Base-by-base conservation (phyloP, 768 basidiomycete genomes). In the Harrya chromipes region DNA sequence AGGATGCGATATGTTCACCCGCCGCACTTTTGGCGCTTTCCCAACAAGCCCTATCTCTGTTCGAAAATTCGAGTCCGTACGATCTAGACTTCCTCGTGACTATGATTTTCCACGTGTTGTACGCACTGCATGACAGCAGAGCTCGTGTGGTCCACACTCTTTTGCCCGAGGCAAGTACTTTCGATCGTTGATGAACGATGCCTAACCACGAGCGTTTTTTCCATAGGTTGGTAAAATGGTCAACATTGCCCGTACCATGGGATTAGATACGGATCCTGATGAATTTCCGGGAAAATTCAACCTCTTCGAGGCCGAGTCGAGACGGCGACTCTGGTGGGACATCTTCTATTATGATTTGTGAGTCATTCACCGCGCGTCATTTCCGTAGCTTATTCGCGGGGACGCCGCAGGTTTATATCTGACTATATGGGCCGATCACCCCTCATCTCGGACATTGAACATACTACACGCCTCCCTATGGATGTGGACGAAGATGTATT, bases 261-360 rank as follows among this genome's bases (percentile, higher is more conserved):
- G 84, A 1, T 73, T 90, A 8, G 75, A 73, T 13, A 66, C 69
- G 24, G 86, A 88, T 55, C 80, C 82, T 0, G 80, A 79, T 52
- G 78, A 78, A 52, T 72, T 72, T 49, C 67, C 73, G 0, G 72
- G 73, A 24, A 75, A 64, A 58, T 79, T 76, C 56, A 72, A 56
- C 38, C 64, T 79, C 2, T 81, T 77, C 40, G 75, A 82, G 41
- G 76, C 75, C 11, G 78, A 80, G 64, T 67, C 74, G 42, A 68
- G 82, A 47, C 65, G 80, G 49, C 67, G 82, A 54, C 65, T 87
- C 6, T 89, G 89, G 86, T 91, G 89, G 89, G 84, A 87, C 45
- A 74, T 89, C 11, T 77, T 82, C 61, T 87, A 79, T 66, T 89
- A 83, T 63, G 90, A 91, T 64, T 61, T 84, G 89, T 90, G 63